Conservation (phyloP, 768 basidiomycete species). For the Glaciozyma antarctica region DNA sequence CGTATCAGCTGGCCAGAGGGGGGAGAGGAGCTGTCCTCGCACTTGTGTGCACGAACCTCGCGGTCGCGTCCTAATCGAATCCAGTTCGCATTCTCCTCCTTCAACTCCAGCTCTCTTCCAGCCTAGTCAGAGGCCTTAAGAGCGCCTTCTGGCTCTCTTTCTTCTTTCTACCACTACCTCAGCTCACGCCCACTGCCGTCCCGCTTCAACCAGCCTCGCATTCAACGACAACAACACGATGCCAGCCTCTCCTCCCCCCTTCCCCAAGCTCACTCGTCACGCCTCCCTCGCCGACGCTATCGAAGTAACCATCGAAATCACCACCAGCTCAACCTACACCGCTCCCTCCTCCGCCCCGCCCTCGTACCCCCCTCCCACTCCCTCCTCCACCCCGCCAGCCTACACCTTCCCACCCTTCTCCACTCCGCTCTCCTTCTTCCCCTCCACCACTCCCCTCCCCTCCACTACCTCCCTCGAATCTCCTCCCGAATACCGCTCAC, state of each 20-base stretch:
- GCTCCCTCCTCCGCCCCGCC: not conserved
- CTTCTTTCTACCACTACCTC: too few relatives aligned
- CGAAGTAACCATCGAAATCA: not conserved
- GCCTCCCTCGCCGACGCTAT: not conserved
- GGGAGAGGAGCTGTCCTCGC: too few relatives aligned
- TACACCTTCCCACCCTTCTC: not conserved
- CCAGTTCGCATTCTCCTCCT: too few relatives aligned
- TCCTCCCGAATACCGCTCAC: constrained; percentile 2
- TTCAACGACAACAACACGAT: not conserved
- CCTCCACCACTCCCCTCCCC: not conserved
- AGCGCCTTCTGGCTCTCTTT: too few relatives aligned
- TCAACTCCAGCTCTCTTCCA: too few relatives aligned
- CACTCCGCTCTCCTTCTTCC: not conserved
- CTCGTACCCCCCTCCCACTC: not conserved
- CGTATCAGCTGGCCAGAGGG: too few relatives aligned
- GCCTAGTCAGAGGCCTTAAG: too few relatives aligned
- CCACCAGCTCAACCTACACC: not conserved
- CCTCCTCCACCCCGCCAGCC: not conserved
- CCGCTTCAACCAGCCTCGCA: too few relatives aligned
- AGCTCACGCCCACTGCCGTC: too few relatives aligned
- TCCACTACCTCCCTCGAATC: not conserved
- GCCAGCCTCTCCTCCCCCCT: not conserved
- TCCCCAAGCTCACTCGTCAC: not conserved
- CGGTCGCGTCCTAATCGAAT: too few relatives aligned
- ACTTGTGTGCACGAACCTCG: too few relatives aligned